Evolutionary conservation across 2,329 filamentous ascomycete genomes (phyloP).

Genomic region (Chrysoporthe puriensis): DNA sequence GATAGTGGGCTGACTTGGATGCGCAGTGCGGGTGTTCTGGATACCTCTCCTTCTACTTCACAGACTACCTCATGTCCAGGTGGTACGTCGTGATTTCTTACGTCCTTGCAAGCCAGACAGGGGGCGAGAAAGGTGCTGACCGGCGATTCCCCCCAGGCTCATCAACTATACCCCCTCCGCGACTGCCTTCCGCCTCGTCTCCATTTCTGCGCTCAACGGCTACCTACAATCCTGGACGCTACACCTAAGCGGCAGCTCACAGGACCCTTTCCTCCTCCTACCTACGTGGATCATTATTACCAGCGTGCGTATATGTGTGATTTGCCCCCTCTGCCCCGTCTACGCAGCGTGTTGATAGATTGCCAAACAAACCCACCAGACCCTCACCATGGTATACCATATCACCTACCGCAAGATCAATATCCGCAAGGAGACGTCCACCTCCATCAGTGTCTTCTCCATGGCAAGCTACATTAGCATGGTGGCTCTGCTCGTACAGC

Average conservation of each 20-base stretch:
- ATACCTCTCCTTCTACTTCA: slow-evolving; percentile 82
- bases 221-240: slow-evolving; percentile 76
- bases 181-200: slow-evolving; percentile 77
- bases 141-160: slow-evolving; percentile 57
- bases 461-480: slow-evolving; percentile 78
- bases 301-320: slow-evolving; percentile 54
- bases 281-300: slow-evolving; percentile 80
- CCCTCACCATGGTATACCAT: slow-evolving; percentile 75
- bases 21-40: slow-evolving; percentile 62
- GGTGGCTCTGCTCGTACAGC: slow-evolving; percentile 68
- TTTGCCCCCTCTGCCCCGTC: neutral
- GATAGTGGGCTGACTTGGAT: neutral
- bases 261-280: slow-evolving; percentile 71
- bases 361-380: slow-evolving; percentile 46
- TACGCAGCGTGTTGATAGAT: neutral
- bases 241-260: slow-evolving; percentile 69
- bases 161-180: slow-evolving; percentile 82
- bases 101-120: too few relatives aligned
- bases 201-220: slow-evolving; percentile 74
- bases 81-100: slow-evolving; percentile 56
- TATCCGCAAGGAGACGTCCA: slow-evolving; percentile 77
- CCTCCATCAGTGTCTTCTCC: slow-evolving; percentile 77
- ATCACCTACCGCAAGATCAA: slow-evolving; percentile 78
- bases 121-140: neutral
- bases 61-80: slow-evolving; percentile 82